These are phyloP conservation scores for Arxiozyma slooffiae DNA, from an alignment of 1,139 yeast species.

Conservation along the genomic window DNA sequence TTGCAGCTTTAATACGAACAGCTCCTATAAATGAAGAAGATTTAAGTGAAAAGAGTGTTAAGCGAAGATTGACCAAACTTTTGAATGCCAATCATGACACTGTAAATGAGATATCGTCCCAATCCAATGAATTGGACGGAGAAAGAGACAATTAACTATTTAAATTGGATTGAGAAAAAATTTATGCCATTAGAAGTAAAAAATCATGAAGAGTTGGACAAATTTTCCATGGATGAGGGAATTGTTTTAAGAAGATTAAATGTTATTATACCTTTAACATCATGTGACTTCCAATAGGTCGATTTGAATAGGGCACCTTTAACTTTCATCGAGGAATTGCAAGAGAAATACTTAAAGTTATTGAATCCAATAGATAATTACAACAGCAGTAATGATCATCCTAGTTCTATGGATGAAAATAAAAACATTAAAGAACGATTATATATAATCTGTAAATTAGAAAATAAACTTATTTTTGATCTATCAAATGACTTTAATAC, in stretches of 20 bases:
- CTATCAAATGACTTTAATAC: slow-evolving; percentile 15
- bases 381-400: not conserved
- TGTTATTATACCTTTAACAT: slow-evolving; percentile 20
- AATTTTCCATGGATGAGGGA: slow-evolving; percentile 21
- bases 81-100: slow-evolving; percentile 7
- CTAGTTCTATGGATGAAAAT: not conserved
- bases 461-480: slow-evolving; percentile 9
- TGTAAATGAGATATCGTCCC: not conserved
- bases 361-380: slow-evolving; percentile 1
- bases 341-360: slow-evolving; percentile 16
- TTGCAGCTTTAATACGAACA: slow-evolving; percentile 8
- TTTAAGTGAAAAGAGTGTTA: slow-evolving; percentile 7
- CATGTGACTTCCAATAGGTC: slow-evolving; percentile 2
- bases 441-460: slow-evolving; percentile 11
- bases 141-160: slow-evolving; percentile 16
- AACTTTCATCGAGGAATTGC: slow-evolving; percentile 18
- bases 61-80: slow-evolving; percentile 9
- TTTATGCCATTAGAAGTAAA: slow-evolving; percentile 14
- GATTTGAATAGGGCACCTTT: not conserved
- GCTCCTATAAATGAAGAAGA: slow-evolving; percentile 4
- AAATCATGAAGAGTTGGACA: slow-evolving; percentile 4
- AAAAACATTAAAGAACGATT: slow-evolving; percentile 4
- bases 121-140: slow-evolving; percentile 15
- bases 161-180: slow-evolving; percentile 23
- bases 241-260: slow-evolving; percentile 26